Percentiles rank a stretch among this genome's conserved stretches.
Evolutionary conservation across 371 early-diverging fungal genomes (phyloP).

Genomic region (Thermomucor indicae-seudaticae): DNA sequence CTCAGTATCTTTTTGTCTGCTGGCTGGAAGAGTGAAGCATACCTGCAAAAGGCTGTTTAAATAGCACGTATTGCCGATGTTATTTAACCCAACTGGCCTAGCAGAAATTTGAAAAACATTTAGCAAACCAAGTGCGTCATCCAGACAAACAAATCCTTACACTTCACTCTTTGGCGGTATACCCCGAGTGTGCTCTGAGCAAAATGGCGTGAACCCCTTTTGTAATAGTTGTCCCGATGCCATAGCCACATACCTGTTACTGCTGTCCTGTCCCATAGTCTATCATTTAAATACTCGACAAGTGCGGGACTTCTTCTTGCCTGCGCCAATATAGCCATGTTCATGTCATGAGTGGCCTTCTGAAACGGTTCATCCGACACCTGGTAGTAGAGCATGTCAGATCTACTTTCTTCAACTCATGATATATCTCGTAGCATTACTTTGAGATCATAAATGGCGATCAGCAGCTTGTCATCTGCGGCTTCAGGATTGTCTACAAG

Average conservation of each 20-base stretch:
- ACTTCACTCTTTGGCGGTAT: too few relatives aligned
- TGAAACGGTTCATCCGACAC: slow-evolving; percentile 30
- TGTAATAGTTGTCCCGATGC: too few relatives aligned
- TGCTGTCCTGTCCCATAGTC: not conserved
- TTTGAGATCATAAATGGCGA: slow-evolving; percentile 32
- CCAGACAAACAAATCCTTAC: too few relatives aligned
- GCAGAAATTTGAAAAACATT: too few relatives aligned
- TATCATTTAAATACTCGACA: slow-evolving; percentile 19
- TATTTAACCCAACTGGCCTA: slow-evolving; percentile 73
- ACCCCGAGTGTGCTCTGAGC: too few relatives aligned
- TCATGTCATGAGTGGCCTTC: slow-evolving; percentile 19
- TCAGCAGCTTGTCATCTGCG: slow-evolving; percentile 23
- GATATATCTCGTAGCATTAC: slow-evolving; percentile 2
- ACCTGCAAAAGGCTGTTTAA: slow-evolving; percentile 78
- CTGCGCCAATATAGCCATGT: slow-evolving; percentile 28
- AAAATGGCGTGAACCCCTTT: too few relatives aligned
- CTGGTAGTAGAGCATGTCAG: slow-evolving; percentile 1
- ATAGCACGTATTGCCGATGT: slow-evolving; percentile 93
- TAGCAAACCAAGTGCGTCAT: too few relatives aligned
- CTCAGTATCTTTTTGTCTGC: too few relatives aligned
- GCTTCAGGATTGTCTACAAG: slow-evolving; percentile 21
- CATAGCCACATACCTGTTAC: too few relatives aligned
- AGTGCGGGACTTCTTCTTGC: slow-evolving; percentile 23
- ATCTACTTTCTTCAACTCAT: not conserved
- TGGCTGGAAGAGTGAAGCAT: too few relatives aligned